Evolutionary conservation across 306 rosid genomes (phyloP), one percentile per base, ranked within the genome.

Genomic region (Dryas alaskensis): DNA sequence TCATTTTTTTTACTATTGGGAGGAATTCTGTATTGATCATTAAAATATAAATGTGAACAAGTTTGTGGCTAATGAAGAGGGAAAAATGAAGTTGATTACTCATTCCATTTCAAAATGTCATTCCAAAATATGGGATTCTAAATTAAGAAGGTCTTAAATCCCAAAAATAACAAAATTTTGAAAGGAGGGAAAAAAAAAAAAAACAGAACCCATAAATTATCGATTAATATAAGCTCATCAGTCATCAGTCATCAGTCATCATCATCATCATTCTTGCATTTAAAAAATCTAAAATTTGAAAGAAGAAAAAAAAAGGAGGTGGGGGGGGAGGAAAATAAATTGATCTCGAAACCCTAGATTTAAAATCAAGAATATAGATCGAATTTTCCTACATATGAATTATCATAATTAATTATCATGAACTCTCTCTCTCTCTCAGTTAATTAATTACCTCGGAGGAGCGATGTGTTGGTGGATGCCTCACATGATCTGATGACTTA

Each of bases 391-490:
- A 4, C 16, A 13, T 3, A 6, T 6, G 17, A 58, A 58, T 1
- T 1, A 31, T 1, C 2, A 27, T 27, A 27, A 27, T 27, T 27
- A 27, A 1, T 27, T 31, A 13, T 7, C 45, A 58, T 58, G 45
- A 19, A 54, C 50, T 54, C 42, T 53, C 52, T 54, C 61, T 9
- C 22, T 54, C 22, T 54, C 65, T 22, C 2, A 4, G 22, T 60
- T 45, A 5, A 45, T 45, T 45, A 27, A 57, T 73, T 70, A 93
- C 99, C 98, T 95, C 96, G 51, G 96, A 88, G 67, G 98, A 85
- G 64, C 80, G 93, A 87, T 86, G 95, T 42, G 80, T 86, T 17
- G 85, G 84, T 1, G 84, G 89, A 67, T 81, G 86, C 78, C 82
- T 85, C 11, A 75, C 78, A 4, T 87, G 85, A 31, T 31, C 37